Base-by-base conservation (phyloP, 1,284 basidiomycete genomes). In the Naganishia sp. region DNA sequence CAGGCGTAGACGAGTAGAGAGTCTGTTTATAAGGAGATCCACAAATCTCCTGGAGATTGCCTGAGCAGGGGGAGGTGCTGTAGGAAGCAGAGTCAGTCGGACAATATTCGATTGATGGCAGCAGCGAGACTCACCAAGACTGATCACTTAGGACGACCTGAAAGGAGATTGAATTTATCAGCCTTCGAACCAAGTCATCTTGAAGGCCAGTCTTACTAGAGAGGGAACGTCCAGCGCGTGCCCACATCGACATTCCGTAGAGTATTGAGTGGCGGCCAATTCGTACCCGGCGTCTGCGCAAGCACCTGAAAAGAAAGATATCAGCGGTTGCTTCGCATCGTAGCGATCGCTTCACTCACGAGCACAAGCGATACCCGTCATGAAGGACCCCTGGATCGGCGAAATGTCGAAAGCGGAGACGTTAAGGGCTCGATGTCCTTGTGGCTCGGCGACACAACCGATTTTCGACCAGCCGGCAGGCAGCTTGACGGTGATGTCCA, bases 401-500 rank as follows among this genome's bases (percentile, higher is more conserved):
- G 45, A 47, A 10, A 58, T 43, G 28, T 47, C 43, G 17, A 46
- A 47, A n/a, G 56, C 56, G 7, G 56, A 58, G 7, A 58, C 56
- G 43, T 58, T 58, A 6, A 55, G 17, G 32, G 52, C 42, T 31
- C 50, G 62, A 31, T 46, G 49, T 9, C 51, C 45, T 9, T 42
- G 41, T 5, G 49, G 49, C 39, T 62, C 60, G 1, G 47, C 47
- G 49, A 62, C 60, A 58, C 75, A 76, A 23, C 75, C 75, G 41
- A 65, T 66, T 15, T 63, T 57, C 32, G 70, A 58, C 73, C 74
- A 76, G 47, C 73, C 73, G 42, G 69, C 65, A 25, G 73, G 72
- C 5, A 67, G 47, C 28, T 39, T 51, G n/a, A 53, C 52, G 25
- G 62, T 49, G 23, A 50, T 18, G 42, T 55, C 55, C 6, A 45